Evolutionary conservation across 2,329 filamentous ascomycete genomes (phyloP), one percentile per base, ranked within the genome.

Genomic region (Scopulariopsis brevicaulis): DNA sequence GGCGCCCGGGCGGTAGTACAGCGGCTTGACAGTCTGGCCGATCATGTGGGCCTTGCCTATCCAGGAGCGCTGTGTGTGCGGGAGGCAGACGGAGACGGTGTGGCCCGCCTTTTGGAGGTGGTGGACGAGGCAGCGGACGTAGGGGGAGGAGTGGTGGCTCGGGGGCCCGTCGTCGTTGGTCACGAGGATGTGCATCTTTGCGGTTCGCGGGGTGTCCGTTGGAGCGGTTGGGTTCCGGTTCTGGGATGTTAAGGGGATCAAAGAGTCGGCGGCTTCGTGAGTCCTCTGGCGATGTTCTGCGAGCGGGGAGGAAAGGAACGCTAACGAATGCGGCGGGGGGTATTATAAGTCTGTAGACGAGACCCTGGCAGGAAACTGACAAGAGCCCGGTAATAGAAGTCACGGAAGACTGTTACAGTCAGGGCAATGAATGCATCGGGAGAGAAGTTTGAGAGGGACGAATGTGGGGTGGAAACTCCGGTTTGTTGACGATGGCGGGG

Each of bases 41-140:
- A 97, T 91, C 67, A 97, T 89, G 72, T 97, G 94, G 2, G 94
- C 94, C 77, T 99, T 99, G 65, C 92, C 92, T 66, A 99, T 97
- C 94, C 94, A 99, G 59, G 91, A 96, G 62, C 93, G 85, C 74
- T 99, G 94, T 7, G 86, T 86, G 70, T 96, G 84, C 1, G 94
- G 94, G 15, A 99, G 82, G 62, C 94, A 87, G 55, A 99, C 92
- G 8, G 90, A 96, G 60, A 97, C 90, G n/a, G 76, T 79, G 72
- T 96, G 93, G 8, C 91, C 91, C 35, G 86, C 84, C 59, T 77
- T 72, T 69, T 90, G 84, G 55, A 94, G 84, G 57, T 81, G 80
- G 60, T 82, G 76, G 51, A 92, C 80, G 59, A 93, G 80, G 61
- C 82, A 85, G 74, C 90, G 87, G 61, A 93, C 81, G 66, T 93